A percentile compares a stretch with the other conserved stretches of the same genome.
phyloP scores from a whole-genome alignment of 2,329 filamentous ascomycete species.

The Ophiobolus disseminans region DNA sequence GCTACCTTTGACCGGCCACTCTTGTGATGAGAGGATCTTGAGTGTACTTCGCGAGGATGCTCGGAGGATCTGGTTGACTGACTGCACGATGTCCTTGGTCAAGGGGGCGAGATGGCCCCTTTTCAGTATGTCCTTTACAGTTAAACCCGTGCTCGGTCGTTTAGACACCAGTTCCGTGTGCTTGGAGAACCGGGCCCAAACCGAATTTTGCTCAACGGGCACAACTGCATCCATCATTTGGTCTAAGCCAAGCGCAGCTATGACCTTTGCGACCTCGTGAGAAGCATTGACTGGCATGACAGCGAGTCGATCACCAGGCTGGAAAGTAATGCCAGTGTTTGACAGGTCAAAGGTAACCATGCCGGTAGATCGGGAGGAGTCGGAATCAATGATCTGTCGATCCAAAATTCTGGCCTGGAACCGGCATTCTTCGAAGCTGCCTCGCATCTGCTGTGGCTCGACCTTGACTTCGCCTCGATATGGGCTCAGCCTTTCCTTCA shows the following conservation, averaged over 20 bases:
- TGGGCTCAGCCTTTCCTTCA: conserved; percentile 61
- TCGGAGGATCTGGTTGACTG: conserved; percentile 57
- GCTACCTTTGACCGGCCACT: conserved; percentile 61
- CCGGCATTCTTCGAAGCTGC: conserved; percentile 62
- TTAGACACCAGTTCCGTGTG: conserved; percentile 54
- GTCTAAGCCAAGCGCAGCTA: conserved; percentile 58
- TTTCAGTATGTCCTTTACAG: conserved; percentile 58
- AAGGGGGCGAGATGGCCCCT: conserved; percentile 61
- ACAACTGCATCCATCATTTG: conserved; percentile 53
- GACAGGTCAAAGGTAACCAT: conserved; percentile 60
- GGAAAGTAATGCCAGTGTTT: conserved; percentile 61
- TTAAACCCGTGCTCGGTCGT: conserved; percentile 38
- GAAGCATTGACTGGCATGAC: conserved; percentile 63
- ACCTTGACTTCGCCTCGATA: conserved; percentile 56
- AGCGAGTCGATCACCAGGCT: conserved; percentile 59
- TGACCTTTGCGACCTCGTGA: conserved; percentile 62
- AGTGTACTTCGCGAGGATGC: conserved; percentile 60
- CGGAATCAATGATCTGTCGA: conserved; percentile 56
- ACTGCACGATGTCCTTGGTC: conserved; percentile 60
- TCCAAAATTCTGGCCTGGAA: conserved; percentile 56
- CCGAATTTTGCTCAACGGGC: conserved; percentile 42
- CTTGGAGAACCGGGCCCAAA: conserved; percentile 57
- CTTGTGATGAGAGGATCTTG: conserved; percentile 57
- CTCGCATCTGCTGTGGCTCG: conserved; percentile 62
- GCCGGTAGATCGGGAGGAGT: conserved; percentile 55